A percentile compares a stretch with the other conserved stretches of the same genome.
These are phyloP conservation scores for Gonium pectorale DNA, from an alignment of 139 green algal species.

Conservation along the genomic window DNA sequence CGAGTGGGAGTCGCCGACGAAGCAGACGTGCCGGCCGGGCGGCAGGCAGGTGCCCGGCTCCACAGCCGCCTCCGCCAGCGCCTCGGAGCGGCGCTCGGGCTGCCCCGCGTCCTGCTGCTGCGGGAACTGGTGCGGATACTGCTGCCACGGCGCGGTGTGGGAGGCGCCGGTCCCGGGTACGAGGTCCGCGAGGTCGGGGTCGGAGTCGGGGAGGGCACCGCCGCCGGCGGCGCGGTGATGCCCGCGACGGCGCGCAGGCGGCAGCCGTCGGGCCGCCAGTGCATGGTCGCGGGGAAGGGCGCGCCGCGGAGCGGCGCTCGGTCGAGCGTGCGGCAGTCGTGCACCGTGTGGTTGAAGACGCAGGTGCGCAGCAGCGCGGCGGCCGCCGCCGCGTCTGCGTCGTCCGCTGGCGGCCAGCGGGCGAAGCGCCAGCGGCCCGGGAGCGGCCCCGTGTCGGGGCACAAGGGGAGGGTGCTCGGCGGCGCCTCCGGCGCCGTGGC, in stretches of 20 bases:
- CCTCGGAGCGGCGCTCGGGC: not conserved
- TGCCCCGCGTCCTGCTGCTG: not conserved
- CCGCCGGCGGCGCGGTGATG: not conserved
- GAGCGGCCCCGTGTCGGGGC: not conserved
- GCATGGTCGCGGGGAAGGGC: not conserved
- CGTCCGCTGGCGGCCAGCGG: not conserved
- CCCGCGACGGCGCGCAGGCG: slow-evolving; percentile 1
- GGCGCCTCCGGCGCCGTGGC: not conserved
- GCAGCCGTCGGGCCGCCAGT: slow-evolving; percentile 25
- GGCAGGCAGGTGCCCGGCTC: not conserved
- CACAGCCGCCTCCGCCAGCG: not conserved
- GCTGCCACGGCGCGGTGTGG: no score
- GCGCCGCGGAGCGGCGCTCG: not conserved
- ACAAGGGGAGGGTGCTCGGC: not conserved
- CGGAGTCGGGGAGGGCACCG: no score
- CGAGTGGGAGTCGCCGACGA: slow-evolving; percentile 29
- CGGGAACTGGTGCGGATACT: not conserved
- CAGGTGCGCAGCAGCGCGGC: slow-evolving; percentile 23
- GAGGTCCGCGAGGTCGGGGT: no score
- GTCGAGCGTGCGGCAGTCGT: not conserved
- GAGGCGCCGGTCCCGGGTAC: no score
- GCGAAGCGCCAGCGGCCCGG: slow-evolving; percentile 18
- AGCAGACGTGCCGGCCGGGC: slow-evolving; percentile 24
- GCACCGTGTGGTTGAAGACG: not conserved
- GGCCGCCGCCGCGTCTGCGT: not conserved